Percentiles rank a stretch among this genome's conserved stretches.
phyloP scores from a whole-genome alignment of 441 rosid genomes.

The Eutrema salsugineum region DNA sequence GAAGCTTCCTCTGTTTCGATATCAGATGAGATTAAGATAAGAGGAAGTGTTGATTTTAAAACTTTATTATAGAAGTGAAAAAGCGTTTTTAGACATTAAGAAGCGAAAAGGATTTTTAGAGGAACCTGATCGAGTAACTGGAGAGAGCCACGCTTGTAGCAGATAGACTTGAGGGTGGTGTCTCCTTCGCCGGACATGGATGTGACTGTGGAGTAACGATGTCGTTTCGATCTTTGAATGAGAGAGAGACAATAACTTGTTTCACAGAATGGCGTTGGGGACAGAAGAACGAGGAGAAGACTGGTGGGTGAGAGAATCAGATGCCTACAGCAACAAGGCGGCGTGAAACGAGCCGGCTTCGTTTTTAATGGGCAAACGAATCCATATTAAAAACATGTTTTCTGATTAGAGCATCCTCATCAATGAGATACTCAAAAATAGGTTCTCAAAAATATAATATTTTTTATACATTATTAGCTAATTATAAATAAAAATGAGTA shows the following conservation, averaged over 20 bases:
- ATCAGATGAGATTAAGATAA: background rate
- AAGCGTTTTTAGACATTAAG: background rate
- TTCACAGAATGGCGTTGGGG: background rate
- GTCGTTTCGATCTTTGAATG: background rate
- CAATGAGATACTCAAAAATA: too few relatives aligned
- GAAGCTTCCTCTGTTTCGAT: conserved; percentile 80
- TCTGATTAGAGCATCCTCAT: too few relatives aligned
- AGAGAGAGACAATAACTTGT: background rate
- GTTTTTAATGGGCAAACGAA: background rate
- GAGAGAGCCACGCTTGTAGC: conserved; percentile 81
- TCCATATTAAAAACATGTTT: too few relatives aligned
- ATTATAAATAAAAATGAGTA: too few relatives aligned
- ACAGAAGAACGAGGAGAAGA: background rate
- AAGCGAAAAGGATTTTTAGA: background rate
- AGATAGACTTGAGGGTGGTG: conserved; percentile 63
- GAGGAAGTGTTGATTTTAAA: background rate
- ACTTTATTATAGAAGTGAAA: background rate
- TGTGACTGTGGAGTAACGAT: background rate
- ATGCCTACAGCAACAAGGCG: background rate
- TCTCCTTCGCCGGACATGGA: conserved; percentile 31
- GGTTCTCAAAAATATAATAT: too few relatives aligned
- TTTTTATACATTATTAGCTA: too few relatives aligned
- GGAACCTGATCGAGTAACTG: conserved; percentile 83
- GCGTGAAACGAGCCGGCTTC: background rate
- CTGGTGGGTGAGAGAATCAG: conserved; percentile 1